These are phyloP conservation scores for Solanum aculeatissimum DNA, from an alignment of 305 asterid genomes.

Conservation along the genomic window DNA sequence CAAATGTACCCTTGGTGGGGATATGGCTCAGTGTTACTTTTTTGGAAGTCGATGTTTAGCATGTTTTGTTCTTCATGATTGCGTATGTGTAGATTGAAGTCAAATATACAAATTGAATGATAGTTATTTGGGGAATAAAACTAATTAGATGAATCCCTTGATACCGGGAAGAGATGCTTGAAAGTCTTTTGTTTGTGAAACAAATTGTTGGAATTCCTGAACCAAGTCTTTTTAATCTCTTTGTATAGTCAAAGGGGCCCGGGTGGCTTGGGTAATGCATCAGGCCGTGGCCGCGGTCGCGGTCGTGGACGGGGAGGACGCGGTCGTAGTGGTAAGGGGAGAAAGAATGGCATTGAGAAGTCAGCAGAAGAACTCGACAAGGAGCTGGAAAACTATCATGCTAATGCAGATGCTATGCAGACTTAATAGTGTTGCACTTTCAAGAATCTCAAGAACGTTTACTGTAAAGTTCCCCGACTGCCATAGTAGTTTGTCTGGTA, in stretches of 20 bases:
- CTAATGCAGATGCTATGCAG: constrained; percentile 54
- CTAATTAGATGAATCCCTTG: neutral
- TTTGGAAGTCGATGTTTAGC: neutral
- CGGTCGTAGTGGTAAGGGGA: constrained; percentile 34
- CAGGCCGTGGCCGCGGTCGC: neutral
- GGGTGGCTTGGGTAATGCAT: constrained; percentile 25
- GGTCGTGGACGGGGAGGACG: constrained; percentile 34
- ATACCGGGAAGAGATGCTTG: neutral
- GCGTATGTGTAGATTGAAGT: neutral
- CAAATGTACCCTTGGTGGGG: neutral
- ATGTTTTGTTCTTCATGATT: neutral
- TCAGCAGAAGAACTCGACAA: constrained; percentile 85
- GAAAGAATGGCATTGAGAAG: constrained; percentile 35
- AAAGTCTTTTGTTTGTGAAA: neutral
- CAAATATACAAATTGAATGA: neutral
- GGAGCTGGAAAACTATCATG: constrained; percentile 73
- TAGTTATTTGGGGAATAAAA: neutral
- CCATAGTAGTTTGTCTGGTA: neutral
- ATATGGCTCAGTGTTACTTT: neutral
- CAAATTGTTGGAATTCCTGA: neutral
- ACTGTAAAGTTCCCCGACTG: neutral
- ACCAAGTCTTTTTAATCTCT: neutral
- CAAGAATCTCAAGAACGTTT: neutral
- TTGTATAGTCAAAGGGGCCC: constrained; percentile 38
- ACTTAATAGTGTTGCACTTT: constrained; percentile 7